These are phyloP conservation scores for Fomes fomentarius DNA, from an alignment of 1,284 basidiomycete species.

Conservation along the genomic window DNA sequence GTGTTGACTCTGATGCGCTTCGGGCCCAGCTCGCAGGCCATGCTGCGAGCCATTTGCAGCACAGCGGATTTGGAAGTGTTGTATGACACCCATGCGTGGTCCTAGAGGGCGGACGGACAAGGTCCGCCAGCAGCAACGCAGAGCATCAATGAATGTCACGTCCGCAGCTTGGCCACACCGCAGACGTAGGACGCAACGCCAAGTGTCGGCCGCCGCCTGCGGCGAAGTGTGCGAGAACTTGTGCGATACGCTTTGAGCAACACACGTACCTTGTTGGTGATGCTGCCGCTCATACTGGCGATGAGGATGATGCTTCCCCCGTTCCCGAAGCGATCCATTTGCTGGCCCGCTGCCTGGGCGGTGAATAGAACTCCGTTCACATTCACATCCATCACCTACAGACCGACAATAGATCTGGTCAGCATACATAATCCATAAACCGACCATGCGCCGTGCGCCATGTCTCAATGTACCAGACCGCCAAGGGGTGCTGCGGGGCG, in stretches of 20 bases:
- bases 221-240: background rate
- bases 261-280: conserved; percentile 72
- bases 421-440: background rate
- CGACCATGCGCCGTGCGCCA: background rate
- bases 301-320: conserved; percentile 83
- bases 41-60: conserved; percentile 80
- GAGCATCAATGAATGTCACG: too few species aligned
- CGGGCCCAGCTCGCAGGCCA: conserved; percentile 81
- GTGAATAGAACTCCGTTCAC: conserved; percentile 78
- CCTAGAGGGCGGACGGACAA: conserved; percentile 40
- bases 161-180: background rate
- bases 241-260: background rate
- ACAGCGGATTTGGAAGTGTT: conserved; percentile 85
- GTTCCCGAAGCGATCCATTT: conserved; percentile 73
- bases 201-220: background rate
- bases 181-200: too few species aligned
- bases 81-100: conserved; percentile 78
- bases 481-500: too few species aligned
- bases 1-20: conserved; percentile 76
- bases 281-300: conserved; percentile 86
- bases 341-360: conserved; percentile 77
- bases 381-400: conserved; percentile 75
- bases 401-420: background rate
- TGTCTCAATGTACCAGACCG: too few species aligned
- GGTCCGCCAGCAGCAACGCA: background rate